A percentile compares a stretch with the other conserved stretches of the same genome.
phyloP scores from a whole-genome alignment of 2,329 filamentous ascomycete species.

The Fusarium incarnatum region DNA sequence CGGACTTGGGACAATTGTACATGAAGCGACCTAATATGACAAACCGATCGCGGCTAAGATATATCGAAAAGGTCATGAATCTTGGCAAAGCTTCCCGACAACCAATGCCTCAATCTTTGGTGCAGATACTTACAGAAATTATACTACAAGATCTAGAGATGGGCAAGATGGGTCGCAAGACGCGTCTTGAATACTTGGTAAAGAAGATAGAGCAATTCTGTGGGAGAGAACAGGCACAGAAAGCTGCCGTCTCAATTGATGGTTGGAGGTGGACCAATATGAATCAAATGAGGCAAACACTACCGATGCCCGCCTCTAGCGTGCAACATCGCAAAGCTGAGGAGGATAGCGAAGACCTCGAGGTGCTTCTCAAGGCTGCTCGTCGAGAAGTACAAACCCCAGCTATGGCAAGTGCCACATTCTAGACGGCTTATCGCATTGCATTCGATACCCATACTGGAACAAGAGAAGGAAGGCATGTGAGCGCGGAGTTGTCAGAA shows the following conservation, averaged over 20 bases:
- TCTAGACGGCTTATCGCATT: not conserved
- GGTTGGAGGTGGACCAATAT: conserved; percentile 43
- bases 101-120: conserved; percentile 42
- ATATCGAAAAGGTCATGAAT: conserved; percentile 45
- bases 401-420: not conserved
- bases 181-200: conserved; percentile 50
- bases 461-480: not conserved
- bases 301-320: conserved; percentile 3
- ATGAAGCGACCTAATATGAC: conserved; percentile 45
- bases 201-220: conserved; percentile 46
- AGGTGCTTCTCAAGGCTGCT: conserved; percentile 2
- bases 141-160: conserved; percentile 51
- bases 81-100: conserved; percentile 41
- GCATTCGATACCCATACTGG: not conserved
- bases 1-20: conserved; percentile 49
- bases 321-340: not conserved
- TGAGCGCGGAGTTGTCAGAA: not conserved
- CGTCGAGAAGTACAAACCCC: not conserved
- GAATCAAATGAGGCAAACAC: not conserved
- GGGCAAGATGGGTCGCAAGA: conserved; percentile 49
- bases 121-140: conserved; percentile 46
- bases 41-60: conserved; percentile 49
- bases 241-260: conserved; percentile 24
- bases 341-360: not conserved
- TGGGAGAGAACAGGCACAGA: conserved; percentile 35